These are phyloP conservation scores for Lactarius vividus DNA, from an alignment of 768 basidiomycete species.

Conservation along the genomic window DNA sequence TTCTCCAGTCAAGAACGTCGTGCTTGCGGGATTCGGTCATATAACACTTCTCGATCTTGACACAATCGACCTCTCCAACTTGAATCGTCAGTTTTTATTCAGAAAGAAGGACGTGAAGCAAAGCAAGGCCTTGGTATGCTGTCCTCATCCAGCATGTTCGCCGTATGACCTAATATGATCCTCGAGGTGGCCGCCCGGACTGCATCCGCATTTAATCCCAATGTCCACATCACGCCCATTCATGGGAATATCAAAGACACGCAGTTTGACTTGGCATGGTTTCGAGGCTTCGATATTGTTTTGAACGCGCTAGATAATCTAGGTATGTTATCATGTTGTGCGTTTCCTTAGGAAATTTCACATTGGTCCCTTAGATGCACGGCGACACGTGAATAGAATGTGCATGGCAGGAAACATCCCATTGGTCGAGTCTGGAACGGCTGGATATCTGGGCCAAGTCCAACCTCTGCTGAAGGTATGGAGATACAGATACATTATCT, in stretches of 20 bases:
- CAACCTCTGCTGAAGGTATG: slow-evolving; percentile 86
- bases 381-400: slow-evolving; percentile 95
- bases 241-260: slow-evolving; percentile 95
- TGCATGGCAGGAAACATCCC: slow-evolving; percentile 91
- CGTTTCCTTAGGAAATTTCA: neutral
- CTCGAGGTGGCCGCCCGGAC: slow-evolving; percentile 77
- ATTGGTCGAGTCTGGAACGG: slow-evolving; percentile 93
- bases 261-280: slow-evolving; percentile 89
- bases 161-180: slow-evolving; percentile 2
- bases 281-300: slow-evolving; percentile 85
- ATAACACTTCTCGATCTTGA: slow-evolving; percentile 95
- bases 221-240: slow-evolving; percentile 82
- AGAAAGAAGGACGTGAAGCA: slow-evolving; percentile 96
- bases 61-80: slow-evolving; percentile 96
- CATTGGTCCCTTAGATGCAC: slow-evolving; percentile 61
- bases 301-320: slow-evolving; percentile 96
- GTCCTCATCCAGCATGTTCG: neutral
- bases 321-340: slow-evolving; percentile 48
- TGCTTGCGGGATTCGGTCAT: slow-evolving; percentile 86
- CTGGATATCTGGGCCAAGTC: slow-evolving; percentile 95
- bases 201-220: slow-evolving; percentile 81
- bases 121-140: slow-evolving; percentile 85
- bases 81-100: slow-evolving; percentile 97
- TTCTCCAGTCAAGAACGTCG: slow-evolving; percentile 85
- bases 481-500: neutral